Base-by-base conservation (phyloP, 2,329 filamentous ascomycete genomes). In the Tolypocladium pustulatum region DNA sequence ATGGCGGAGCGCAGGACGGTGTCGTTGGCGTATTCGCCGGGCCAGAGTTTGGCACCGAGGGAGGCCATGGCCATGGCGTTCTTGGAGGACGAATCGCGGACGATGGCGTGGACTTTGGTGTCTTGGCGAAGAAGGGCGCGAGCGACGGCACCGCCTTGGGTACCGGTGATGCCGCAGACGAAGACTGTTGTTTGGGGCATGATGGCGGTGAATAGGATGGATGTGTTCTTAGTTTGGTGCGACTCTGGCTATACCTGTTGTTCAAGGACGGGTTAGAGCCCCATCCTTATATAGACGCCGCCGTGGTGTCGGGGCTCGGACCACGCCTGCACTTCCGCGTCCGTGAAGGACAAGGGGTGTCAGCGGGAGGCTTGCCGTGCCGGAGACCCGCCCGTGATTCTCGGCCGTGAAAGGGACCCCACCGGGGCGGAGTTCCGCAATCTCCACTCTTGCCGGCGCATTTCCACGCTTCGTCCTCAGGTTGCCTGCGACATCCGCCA, bases 111-210 rank as follows among this genome's bases (percentile, higher is more conserved):
- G 57, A 77, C 68, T 54, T 65, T 58, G 36, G 74, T 65, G 37
- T 63, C 63, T 4, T 67, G 58, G 9, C 65, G 62, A 32, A 68
- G 69, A 36, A 77, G 73, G 41, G 69, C 63, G 36, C 67, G 65
- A 56, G 70, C 67, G 32, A 76, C 59, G 12, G 72, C 67, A 4
- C 68, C 68, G 54, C 76, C 76, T 60, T 76, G 73, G 46, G 61
- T 69, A 34, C 76, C 75, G 1, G 76, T 78, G 8, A 72, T 73
- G 56, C 69, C 71, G 58, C 66, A 67, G 59, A 78, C 68, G 61
- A 77, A 78, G 38, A 72, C 68, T 30, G 62, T 69, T 12, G 59
- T 57, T 61, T 27, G 60, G 57, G 69, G 49, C 71, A 74, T 61
- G 64, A 36, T 70, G 63, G 55, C n/a, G n/a, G n/a, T n/a, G n/a